These are phyloP conservation scores for Wallacemonas sp. DNA, from an alignment of 208 protist species.

Conservation along the genomic window DNA sequence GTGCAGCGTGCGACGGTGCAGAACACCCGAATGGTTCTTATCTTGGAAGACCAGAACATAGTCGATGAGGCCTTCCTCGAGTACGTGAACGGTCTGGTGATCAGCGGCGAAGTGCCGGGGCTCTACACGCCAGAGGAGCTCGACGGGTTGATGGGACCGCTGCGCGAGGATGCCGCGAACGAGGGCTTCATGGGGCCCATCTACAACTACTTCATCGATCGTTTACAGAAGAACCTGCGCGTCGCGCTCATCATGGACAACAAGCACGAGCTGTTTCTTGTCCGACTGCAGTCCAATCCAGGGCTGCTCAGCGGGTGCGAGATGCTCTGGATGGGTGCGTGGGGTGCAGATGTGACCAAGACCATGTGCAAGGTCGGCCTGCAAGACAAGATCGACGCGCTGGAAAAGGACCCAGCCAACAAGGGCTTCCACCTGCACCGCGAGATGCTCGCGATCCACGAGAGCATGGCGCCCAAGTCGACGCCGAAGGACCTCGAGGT, in stretches of 20 bases:
- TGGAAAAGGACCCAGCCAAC: slow-evolving; percentile 60
- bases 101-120: slow-evolving; percentile 93
- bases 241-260: slow-evolving; percentile 95
- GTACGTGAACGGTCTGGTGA: slow-evolving; percentile 94
- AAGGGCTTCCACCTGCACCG: slow-evolving; percentile 83
- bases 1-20: slow-evolving; percentile 80
- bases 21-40: slow-evolving; percentile 92
- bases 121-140: slow-evolving; percentile 97
- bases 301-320: slow-evolving; percentile 93
- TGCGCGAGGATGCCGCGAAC: slow-evolving; percentile 87
- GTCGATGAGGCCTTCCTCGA: slow-evolving; percentile 96
- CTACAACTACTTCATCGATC: slow-evolving; percentile 81
- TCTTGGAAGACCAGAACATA: slow-evolving; percentile 97
- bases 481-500: slow-evolving; percentile 88
- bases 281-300: slow-evolving; percentile 94
- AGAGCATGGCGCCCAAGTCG: slow-evolving; percentile 44
- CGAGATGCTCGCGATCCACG: slow-evolving; percentile 88
- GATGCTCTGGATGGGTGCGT: slow-evolving; percentile 95
- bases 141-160: slow-evolving; percentile 90
- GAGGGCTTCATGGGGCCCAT: slow-evolving; percentile 86
- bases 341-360: slow-evolving; percentile 84
- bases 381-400: slow-evolving; percentile 60
- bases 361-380: slow-evolving; percentile 85
- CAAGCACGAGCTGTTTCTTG: slow-evolving; percentile 82
- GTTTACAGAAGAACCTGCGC: slow-evolving; percentile 92